Evolutionary conservation across 352 stramenopile genomes (phyloP).

Genomic region (Globisporangium megalacanthum): DNA sequence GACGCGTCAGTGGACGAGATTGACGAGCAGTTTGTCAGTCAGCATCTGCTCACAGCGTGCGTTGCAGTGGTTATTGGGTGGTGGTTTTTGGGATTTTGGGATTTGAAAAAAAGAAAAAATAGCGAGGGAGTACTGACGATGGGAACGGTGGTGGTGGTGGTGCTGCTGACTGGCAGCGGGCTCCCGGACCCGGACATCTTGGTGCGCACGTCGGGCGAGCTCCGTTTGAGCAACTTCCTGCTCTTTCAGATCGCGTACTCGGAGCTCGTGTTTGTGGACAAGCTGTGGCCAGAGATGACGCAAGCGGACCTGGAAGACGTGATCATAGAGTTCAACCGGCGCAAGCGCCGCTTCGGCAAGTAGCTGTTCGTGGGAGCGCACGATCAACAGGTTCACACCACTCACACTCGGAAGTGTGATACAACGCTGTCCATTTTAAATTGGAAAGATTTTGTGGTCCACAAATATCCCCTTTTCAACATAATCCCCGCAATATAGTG

Average conservation of each 20-base stretch:
- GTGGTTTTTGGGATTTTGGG: neutral
- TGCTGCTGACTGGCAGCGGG: slow-evolving; percentile 27
- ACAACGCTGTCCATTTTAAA: no score
- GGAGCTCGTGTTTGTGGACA: slow-evolving; percentile 94
- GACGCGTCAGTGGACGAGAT: slow-evolving; percentile 62
- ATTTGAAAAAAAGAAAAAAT: neutral
- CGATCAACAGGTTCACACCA: no score
- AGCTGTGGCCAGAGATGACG: slow-evolving; percentile 94
- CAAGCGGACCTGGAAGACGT: slow-evolving; percentile 68
- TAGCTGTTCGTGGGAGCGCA: slow-evolving; percentile 18
- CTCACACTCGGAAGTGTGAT: no score
- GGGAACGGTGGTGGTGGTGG: neutral
- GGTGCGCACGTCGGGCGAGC: slow-evolving; percentile 93
- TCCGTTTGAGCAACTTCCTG: slow-evolving; percentile 95
- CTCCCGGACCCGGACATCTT: slow-evolving; percentile 93
- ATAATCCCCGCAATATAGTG: no score
- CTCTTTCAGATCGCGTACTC: slow-evolving; percentile 95
- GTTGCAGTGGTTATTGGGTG: slow-evolving; percentile 2
- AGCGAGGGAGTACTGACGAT: neutral
- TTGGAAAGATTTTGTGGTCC: no score
- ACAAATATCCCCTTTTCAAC: no score
- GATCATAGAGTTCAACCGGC: slow-evolving; percentile 82
- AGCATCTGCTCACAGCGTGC: slow-evolving; percentile 79
- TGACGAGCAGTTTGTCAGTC: slow-evolving; percentile 67
- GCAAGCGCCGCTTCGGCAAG: slow-evolving; percentile 89